Percentiles rank a stretch among this genome's conserved stretches.
Evolutionary conservation across 140 eudicot species (phyloP).

Genomic region (Oenanthe javanica): DNA sequence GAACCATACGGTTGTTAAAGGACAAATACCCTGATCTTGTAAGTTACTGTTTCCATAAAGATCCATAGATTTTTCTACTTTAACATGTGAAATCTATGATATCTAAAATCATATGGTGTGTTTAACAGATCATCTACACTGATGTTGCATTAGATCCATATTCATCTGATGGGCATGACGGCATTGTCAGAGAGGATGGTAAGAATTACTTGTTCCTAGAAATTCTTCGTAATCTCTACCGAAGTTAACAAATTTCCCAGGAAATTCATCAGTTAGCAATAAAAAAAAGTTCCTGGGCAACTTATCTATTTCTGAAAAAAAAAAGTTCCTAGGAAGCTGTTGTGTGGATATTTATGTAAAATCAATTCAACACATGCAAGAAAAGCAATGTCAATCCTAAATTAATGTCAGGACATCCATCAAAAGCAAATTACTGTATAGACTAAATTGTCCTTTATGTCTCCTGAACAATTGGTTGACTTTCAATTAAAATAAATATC

Average conservation of each 20-base stretch:
- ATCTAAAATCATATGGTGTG: conserved; percentile 12
- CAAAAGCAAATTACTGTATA: not conserved
- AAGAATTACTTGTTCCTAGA: conserved; percentile 11
- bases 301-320: no score
- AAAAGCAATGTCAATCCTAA: not conserved
- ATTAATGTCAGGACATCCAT: not conserved
- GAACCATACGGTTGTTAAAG: conserved; percentile 79
- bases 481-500: no score
- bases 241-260: not conserved
- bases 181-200: conserved; percentile 99
- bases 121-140: conserved; percentile 70
- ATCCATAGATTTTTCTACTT: not conserved
- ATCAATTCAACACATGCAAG: not conserved
- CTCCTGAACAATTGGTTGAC: no score
- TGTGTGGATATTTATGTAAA: not conserved
- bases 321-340: not conserved
- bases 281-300: not conserved
- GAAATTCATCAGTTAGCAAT: not conserved
- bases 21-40: conserved; percentile 98
- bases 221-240: not conserved
- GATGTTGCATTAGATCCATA: conserved; percentile 98
- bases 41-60: conserved; percentile 20
- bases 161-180: conserved; percentile 99
- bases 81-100: not conserved
- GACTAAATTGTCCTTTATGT: not conserved